phyloP scores from a whole-genome alignment of 2,329 filamentous ascomycete species.

The Arachnomyces sp. region DNA sequence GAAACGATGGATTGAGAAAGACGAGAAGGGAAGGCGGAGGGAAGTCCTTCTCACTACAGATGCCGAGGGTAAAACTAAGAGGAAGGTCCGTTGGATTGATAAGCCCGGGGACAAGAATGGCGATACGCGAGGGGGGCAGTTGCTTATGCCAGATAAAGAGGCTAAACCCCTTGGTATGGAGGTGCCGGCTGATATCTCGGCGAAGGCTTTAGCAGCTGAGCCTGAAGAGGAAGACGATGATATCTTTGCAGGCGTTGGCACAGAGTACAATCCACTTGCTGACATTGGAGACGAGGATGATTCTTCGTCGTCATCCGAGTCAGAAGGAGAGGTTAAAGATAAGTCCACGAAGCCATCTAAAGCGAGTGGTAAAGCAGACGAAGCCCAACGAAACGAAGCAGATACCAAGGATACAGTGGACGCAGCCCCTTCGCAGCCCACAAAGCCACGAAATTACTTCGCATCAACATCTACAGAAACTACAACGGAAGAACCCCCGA shows the following conservation, averaged over 20 bases:
- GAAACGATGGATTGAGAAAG: slow-evolving; percentile 47
- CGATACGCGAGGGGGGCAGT: slow-evolving; percentile 15
- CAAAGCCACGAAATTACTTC: slow-evolving; percentile 42
- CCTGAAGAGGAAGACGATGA: slow-evolving; percentile 49
- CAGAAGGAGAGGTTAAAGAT: slow-evolving; percentile 27
- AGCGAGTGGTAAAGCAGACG: slow-evolving; percentile 1
- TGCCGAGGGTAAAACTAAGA: slow-evolving; percentile 52
- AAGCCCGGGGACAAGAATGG: slow-evolving; percentile 23
- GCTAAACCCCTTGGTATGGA: slow-evolving; percentile 44
- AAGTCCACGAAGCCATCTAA: not conserved
- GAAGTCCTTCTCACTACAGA: slow-evolving; percentile 54
- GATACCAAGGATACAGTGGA: slow-evolving; percentile 1
- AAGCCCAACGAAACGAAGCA: slow-evolving; percentile 7
- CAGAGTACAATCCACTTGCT: slow-evolving; percentile 53
- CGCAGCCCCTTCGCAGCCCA: slow-evolving; percentile 5
- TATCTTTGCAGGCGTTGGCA: slow-evolving; percentile 54
- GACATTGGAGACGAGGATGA: slow-evolving; percentile 43
- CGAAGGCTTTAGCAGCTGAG: slow-evolving; percentile 25
- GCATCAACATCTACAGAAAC: slow-evolving; percentile 40
- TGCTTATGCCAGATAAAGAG: slow-evolving; percentile 38
- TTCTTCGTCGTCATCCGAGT: slow-evolving; percentile 30
- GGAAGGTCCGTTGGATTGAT: slow-evolving; percentile 49
- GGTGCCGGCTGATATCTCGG: slow-evolving; percentile 35
- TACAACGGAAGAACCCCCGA: slow-evolving; percentile 34
- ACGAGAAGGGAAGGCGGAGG: slow-evolving; percentile 42